phyloP scores from a whole-genome alignment of 2,329 filamentous ascomycete species.

The Polytolypa hystricis region DNA sequence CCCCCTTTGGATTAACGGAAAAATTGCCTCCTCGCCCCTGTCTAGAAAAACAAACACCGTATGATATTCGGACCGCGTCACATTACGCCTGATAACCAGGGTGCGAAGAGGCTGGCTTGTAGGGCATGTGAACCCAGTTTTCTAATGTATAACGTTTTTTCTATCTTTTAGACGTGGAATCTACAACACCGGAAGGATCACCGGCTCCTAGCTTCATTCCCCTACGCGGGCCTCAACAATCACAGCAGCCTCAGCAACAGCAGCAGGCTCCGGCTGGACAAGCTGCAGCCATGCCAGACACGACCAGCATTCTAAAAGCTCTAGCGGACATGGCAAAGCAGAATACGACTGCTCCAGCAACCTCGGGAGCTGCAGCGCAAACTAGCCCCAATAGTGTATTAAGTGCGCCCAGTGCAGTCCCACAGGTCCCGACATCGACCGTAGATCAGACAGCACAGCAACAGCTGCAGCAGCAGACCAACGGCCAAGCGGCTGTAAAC shows the following conservation, averaged over 20 bases:
- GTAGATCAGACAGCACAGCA: slow-evolving; percentile 35
- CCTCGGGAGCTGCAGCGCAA: slow-evolving; percentile 23
- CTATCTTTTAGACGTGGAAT: slow-evolving; percentile 47
- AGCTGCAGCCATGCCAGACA: slow-evolving; percentile 38
- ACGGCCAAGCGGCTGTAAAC: slow-evolving; percentile 49
- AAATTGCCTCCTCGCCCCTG: slow-evolving; percentile 1
- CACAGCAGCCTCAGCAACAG: slow-evolving; percentile 15
- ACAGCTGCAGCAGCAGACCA: slow-evolving; percentile 36
- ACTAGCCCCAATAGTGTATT: slow-evolving; percentile 40
- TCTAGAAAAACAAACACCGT: neutral
- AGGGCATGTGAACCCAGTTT: slow-evolving; percentile 12
- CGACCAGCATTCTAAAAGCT: slow-evolving; percentile 61
- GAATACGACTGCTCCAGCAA: slow-evolving; percentile 45
- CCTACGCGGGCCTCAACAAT: slow-evolving; percentile 24
- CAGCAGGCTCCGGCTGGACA: slow-evolving; percentile 18
- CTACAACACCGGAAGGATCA: slow-evolving; percentile 56
- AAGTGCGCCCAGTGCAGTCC: slow-evolving; percentile 35
- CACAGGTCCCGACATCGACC: slow-evolving; percentile 30
- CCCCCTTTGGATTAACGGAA: slow-evolving; percentile 15
- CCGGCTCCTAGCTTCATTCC: slow-evolving; percentile 35
- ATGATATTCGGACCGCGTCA: neutral
- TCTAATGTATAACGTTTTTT: slow-evolving; percentile 19
- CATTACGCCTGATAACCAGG: neutral
- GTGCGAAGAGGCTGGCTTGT: slow-evolving; percentile 5
- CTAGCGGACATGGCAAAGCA: slow-evolving; percentile 72